Percentiles rank a stretch among this genome's conserved stretches.
Evolutionary conservation across 306 rosid species (phyloP).

Genomic region (Inga laurina): DNA sequence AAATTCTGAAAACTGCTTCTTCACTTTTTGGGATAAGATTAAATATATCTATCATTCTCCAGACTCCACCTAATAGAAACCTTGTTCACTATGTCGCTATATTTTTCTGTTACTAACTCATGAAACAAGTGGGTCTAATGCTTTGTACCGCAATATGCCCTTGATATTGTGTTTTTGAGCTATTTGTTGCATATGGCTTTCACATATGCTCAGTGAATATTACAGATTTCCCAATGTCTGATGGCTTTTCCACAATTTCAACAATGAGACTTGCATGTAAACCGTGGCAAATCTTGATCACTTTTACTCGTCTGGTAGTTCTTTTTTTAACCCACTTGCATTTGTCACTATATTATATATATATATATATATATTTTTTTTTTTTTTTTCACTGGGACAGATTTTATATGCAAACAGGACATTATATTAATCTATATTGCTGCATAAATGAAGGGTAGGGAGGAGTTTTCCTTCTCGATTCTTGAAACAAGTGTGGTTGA

Average conservation of each 20-base stretch:
- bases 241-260: constrained; percentile 35
- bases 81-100: too few relatives aligned
- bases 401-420: constrained; percentile 1
- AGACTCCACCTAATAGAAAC: too few relatives aligned
- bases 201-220: constrained; percentile 15
- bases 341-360: neutral
- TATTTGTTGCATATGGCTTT: constrained; percentile 28
- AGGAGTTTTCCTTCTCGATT: constrained; percentile 28
- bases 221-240: constrained; percentile 24
- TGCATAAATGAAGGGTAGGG: constrained; percentile 11
- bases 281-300: constrained; percentile 2
- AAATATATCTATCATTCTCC: too few relatives aligned
- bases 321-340: neutral
- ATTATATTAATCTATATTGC: constrained; percentile 22
- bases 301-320: neutral
- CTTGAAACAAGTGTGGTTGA: constrained; percentile 38
- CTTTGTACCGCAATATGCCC: constrained; percentile 21
- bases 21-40: too few relatives aligned
- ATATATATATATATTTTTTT: too few relatives aligned
- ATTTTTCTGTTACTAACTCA: too few relatives aligned
- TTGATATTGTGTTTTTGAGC: constrained; percentile 26
- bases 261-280: constrained; percentile 26
- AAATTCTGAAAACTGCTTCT: too few relatives aligned
- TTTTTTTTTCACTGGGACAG: neutral
- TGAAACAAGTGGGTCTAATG: constrained; percentile 32